Evolutionary conservation across 2,329 filamentous ascomycete genomes (phyloP).

Genomic region (Fusarium cicatricum): DNA sequence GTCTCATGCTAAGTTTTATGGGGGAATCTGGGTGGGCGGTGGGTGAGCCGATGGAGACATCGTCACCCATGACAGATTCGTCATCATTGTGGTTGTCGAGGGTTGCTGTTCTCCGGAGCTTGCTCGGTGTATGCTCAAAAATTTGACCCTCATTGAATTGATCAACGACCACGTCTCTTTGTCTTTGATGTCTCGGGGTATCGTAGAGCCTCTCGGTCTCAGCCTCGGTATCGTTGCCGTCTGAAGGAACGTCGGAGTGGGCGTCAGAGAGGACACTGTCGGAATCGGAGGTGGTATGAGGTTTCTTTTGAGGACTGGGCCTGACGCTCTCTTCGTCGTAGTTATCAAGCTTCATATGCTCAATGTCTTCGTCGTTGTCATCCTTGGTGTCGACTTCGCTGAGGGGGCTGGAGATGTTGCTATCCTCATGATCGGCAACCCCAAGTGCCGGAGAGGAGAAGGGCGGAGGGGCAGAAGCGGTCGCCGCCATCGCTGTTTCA

Average conservation of each 20-base stretch:
- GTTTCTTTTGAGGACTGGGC: slow-evolving; percentile 38
- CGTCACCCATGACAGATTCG: slow-evolving; percentile 53
- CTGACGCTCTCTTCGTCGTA: slow-evolving; percentile 46
- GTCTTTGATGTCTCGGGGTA: slow-evolving; percentile 76
- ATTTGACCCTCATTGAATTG: slow-evolving; percentile 61
- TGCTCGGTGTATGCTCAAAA: slow-evolving; percentile 78
- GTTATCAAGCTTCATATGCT: slow-evolving; percentile 61
- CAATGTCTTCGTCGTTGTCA: slow-evolving; percentile 72
- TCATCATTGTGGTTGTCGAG: slow-evolving; percentile 49
- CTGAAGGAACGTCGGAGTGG: slow-evolving; percentile 51
- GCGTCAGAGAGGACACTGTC: slow-evolving; percentile 66
- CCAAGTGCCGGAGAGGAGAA: slow-evolving; percentile 52
- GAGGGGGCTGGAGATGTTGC: slow-evolving; percentile 85
- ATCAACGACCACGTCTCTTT: slow-evolving; percentile 68
- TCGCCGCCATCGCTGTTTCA: slow-evolving; percentile 58
- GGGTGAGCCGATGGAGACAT: slow-evolving; percentile 51
- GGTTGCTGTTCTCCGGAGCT: slow-evolving; percentile 66
- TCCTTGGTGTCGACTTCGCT: slow-evolving; percentile 90
- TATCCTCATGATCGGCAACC: slow-evolving; percentile 64
- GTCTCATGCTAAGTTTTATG: slow-evolving; percentile 43
- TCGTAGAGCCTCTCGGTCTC: slow-evolving; percentile 93
- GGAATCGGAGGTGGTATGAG: slow-evolving; percentile 52
- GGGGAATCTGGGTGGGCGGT: slow-evolving; percentile 50
- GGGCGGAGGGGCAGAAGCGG: slow-evolving; percentile 58
- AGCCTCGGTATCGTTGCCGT: slow-evolving; percentile 77